phyloP scores from a whole-genome alignment of 441 rosid species.

The Arabidopsis hybrid region DNA sequence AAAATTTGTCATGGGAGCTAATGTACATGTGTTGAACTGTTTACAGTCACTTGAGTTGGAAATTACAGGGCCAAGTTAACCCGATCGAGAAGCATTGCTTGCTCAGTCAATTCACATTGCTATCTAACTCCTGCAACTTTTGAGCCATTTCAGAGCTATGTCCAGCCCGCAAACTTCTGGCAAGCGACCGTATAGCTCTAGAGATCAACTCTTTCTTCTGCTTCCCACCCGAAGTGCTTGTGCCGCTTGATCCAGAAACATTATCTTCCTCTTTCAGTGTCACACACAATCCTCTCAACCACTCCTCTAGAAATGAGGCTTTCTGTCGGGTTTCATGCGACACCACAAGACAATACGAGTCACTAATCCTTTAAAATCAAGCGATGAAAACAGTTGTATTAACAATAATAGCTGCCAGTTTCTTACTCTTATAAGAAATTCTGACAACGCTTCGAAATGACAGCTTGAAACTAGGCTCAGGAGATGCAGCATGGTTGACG shows the following conservation, averaged over 20 bases:
- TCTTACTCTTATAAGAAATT: slow-evolving; percentile 82
- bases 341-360: slow-evolving; percentile 17
- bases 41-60: neutral
- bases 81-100: neutral
- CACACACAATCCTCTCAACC: slow-evolving; percentile 73
- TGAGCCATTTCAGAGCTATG: slow-evolving; percentile 32
- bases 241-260: slow-evolving; percentile 43
- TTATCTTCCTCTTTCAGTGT: slow-evolving; percentile 54
- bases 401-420: slow-evolving; percentile 27
- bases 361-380: slow-evolving; percentile 23
- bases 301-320: slow-evolving; percentile 81
- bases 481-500: slow-evolving; percentile 81
- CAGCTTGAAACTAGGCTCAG: slow-evolving; percentile 68
- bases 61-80: slow-evolving; percentile 5
- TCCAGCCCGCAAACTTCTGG: slow-evolving; percentile 36
- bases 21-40: slow-evolving; percentile 14
- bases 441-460: slow-evolving; percentile 64
- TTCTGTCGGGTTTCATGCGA: slow-evolving; percentile 55
- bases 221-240: slow-evolving; percentile 42
- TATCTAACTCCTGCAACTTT: slow-evolving; percentile 36
- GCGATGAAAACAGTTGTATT: slow-evolving; percentile 14
- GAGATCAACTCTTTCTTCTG: slow-evolving; percentile 79
- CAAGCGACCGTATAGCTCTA: slow-evolving; percentile 68
- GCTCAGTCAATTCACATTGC: slow-evolving; percentile 27
- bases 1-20: slow-evolving; percentile 2